Evolutionary conservation across 1,139 yeast species (phyloP), one percentile per base, ranked within the genome.

Genomic region (Debaryomyces robertsiae): DNA sequence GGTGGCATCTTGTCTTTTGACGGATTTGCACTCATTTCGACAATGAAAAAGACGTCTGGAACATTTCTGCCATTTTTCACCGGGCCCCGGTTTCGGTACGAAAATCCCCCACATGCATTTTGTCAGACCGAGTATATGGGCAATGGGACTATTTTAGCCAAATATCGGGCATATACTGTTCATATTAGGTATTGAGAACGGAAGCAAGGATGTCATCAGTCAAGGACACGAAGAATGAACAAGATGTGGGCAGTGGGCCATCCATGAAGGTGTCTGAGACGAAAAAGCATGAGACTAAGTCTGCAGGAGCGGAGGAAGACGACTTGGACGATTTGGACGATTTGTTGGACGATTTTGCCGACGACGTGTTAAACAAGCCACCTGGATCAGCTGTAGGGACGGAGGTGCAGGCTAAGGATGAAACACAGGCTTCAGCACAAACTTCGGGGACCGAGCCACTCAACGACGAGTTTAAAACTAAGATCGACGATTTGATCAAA

Each of bases 281-380:
- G 10, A 30, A 25, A 27, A 27, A 37, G 17, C 3, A 30, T 3
- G 27, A 9, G 14, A 31, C 41, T 13, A 27, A 36, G 19, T 14
- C 23, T 1, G 16, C 30, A 16, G 27, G 27, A 15, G 33, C 19
- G 9, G 63, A 55, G 3, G 77, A 73, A 14, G 88, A 81, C 43
- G 86, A 82, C 41, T 70, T 82, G 45, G 90, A 84, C 54, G 94
- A 85, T 50, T 70, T 85, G 50, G 94, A 84, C 50, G 91, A 83
- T 51, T 71, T 82, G 45, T 66, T 85, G 39, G 90, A 84, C 53
- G 90, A 84, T 44, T 84, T 84, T 60, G 91, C 89, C 32, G 88
- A 84, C 44, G 90, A 84, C 50, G 79, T 85, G 1, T 69, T 85
- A 47, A 76, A 76, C 49, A 73, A 79, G 51, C 84, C 89, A 1